Conservation (phyloP, 148 eudicot species). For the Nyssa sinensis region DNA sequence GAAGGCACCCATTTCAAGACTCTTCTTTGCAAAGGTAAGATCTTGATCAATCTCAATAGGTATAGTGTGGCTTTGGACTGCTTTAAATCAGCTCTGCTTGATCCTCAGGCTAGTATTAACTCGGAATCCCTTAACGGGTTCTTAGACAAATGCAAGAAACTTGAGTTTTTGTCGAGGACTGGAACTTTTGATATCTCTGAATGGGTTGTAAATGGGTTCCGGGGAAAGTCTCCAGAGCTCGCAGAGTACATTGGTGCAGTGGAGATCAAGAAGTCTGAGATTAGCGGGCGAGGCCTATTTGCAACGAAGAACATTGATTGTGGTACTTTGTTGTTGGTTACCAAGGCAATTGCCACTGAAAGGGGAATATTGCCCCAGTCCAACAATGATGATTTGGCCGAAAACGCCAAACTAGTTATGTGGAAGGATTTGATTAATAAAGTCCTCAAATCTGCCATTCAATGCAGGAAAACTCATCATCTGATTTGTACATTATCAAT, state of each 20-base stretch:
- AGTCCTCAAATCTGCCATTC: neutral
- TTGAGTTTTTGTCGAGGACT: constrained; percentile 26
- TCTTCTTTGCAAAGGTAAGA: constrained; percentile 81
- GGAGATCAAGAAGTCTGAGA: constrained; percentile 73
- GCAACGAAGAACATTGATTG: constrained; percentile 64
- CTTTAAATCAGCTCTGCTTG: neutral
- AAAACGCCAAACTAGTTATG: constrained; percentile 43
- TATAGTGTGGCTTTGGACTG: neutral
- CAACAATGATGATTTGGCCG: constrained; percentile 29
- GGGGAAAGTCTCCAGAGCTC: constrained; percentile 59
- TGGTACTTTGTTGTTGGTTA: constrained; percentile 63
- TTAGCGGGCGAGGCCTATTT: constrained; percentile 84
- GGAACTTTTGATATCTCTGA: constrained; percentile 13
- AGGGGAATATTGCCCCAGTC: constrained; percentile 67
- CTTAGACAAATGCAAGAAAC: constrained; percentile 61
- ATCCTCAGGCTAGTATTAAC: constrained; percentile 14
- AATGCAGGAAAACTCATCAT: constrained; percentile 36
- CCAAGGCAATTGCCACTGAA: constrained; percentile 79
- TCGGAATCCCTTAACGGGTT: constrained; percentile 54
- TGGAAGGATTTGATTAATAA: neutral
- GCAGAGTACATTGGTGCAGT: constrained; percentile 74
- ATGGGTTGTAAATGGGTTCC: constrained; percentile 61
- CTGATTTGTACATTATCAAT: constrained; percentile 56
- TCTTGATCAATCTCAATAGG: constrained; percentile 41
- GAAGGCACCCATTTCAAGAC: constrained; percentile 63